These are phyloP conservation scores for Microbotryum silenes-acaulis DNA, from an alignment of 1,284 basidiomycete species.

Conservation along the genomic window DNA sequence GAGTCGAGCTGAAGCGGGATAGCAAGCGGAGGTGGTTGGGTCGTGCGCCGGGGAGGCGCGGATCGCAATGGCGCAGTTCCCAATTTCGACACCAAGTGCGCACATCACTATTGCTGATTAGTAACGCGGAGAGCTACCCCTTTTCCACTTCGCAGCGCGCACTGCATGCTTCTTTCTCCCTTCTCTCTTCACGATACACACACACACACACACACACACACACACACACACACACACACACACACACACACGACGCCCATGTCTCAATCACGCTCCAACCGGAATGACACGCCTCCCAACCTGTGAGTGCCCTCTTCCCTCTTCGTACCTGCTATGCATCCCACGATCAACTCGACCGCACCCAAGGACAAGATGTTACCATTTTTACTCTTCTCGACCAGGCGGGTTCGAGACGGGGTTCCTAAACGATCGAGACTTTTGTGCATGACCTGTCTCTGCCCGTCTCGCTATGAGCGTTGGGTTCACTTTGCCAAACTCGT, in stretches of 20 bases:
- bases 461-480: neutral
- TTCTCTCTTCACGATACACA: neutral
- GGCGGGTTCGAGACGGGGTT: neutral
- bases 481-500: conserved; percentile 16
- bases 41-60: neutral
- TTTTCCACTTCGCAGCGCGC: neutral
- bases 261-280: neutral
- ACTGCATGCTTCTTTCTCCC: neutral
- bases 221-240: neutral
- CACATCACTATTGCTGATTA: neutral
- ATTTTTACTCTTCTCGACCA: neutral
- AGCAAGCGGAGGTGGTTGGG: neutral
- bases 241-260: neutral
- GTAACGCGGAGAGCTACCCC: too few relatives aligned
- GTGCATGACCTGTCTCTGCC: conserved; percentile 5
- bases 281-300: too few relatives aligned
- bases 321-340: neutral
- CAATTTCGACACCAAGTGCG: neutral
- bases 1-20: neutral
- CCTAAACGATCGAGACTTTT: neutral
- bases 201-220: neutral
- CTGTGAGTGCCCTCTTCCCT: neutral
- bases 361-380: too few relatives aligned
- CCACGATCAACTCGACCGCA: neutral
- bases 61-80: neutral